Conservation (phyloP, 345 rosid species). For the Bruguiera sexangula region DNA sequence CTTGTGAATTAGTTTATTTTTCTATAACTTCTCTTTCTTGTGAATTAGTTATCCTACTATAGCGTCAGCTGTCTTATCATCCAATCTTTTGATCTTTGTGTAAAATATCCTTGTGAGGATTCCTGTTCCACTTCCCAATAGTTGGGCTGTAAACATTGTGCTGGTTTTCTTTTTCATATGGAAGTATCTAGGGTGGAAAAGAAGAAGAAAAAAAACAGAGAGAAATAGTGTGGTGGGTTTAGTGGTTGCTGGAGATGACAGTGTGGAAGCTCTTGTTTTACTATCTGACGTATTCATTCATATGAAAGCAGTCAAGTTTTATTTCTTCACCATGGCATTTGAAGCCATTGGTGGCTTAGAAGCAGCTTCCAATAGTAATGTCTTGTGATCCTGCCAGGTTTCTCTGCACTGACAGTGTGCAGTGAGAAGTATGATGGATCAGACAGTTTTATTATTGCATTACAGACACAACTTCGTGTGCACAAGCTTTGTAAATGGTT, state of each 20-base stretch:
- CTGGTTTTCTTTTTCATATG: too few species aligned
- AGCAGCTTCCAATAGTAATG: constrained; percentile 73
- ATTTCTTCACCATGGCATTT: constrained; percentile 49
- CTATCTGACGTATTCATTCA: background rate
- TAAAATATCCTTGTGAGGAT: too few species aligned
- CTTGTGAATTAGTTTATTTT: background rate
- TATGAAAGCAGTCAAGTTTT: constrained; percentile 7
- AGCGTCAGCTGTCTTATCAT: too few species aligned
- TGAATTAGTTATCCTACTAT: background rate
- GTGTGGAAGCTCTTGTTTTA: constrained; percentile 32
- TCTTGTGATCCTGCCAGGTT: constrained; percentile 81
- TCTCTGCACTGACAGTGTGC: constrained; percentile 98
- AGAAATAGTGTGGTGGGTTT: background rate
- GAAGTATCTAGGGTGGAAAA: too few species aligned
- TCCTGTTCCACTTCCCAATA: too few species aligned
- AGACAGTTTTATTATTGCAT: constrained; percentile 33
- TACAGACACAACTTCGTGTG: background rate
- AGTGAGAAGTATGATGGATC: constrained; percentile 98
- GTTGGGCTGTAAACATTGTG: too few species aligned
- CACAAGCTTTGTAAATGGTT: background rate
- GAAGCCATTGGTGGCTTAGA: constrained; percentile 46
- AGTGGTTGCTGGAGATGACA: background rate
- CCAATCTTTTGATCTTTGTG: too few species aligned
- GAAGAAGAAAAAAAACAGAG: too few species aligned
- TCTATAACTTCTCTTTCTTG: too few species aligned